Conservation (phyloP, 495 filamentous ascomycete species). For the Cercophora samala region DNA sequence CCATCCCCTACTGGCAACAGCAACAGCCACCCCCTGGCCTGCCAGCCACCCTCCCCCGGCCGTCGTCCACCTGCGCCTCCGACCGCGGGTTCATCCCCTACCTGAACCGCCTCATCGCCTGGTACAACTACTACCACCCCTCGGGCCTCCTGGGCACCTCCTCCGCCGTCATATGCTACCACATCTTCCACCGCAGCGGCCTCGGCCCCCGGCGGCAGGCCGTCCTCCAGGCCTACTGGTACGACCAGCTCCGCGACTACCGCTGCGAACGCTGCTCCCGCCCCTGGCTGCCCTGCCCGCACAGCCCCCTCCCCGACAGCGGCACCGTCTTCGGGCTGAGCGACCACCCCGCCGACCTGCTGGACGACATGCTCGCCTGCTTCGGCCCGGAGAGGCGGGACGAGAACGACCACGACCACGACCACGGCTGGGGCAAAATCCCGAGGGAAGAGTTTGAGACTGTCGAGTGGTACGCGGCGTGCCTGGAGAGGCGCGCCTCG, state of each 20-base stretch:
- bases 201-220: not conserved
- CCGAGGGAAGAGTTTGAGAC: not conserved
- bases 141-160: not conserved
- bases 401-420: not conserved
- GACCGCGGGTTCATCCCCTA: not conserved
- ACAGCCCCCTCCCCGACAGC: not conserved
- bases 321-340: not conserved
- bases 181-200: not conserved
- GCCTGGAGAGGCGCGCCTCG: too few species aligned
- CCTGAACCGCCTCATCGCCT: not conserved
- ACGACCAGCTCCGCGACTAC: not conserved
- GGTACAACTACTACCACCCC: not conserved
- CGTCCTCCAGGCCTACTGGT: not conserved
- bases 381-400: not conserved
- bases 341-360: not conserved
- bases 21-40: not conserved
- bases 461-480: not conserved
- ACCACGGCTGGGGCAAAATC: not conserved
- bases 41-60: too few species aligned
- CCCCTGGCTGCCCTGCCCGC: not conserved
- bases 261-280: not conserved
- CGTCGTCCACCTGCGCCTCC: not conserved
- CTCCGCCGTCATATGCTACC: not conserved
- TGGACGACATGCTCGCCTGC: not conserved
- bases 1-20: not conserved